A percentile compares a stretch with the other conserved stretches of the same genome.
Conservation (phyloP, 2,329 filamentous ascomycete genomes). For the Ophiostoma quercus region DNA sequence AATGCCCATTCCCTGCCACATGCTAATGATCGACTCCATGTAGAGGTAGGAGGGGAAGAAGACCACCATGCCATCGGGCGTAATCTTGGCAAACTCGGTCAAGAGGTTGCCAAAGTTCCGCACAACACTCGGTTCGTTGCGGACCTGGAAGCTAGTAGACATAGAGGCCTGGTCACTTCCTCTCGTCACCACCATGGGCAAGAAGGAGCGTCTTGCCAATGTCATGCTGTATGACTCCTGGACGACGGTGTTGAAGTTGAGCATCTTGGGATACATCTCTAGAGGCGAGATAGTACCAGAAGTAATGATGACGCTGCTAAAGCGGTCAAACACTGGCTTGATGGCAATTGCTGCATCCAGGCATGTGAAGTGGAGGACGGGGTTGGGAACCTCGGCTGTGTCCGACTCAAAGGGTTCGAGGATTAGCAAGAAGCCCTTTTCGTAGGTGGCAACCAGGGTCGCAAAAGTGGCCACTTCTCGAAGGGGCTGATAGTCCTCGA, state of each 20-base stretch:
- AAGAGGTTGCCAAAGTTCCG: constrained; percentile 91
- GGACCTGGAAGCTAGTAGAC: constrained; percentile 88
- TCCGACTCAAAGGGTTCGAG: constrained; percentile 97
- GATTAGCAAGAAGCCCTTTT: constrained; percentile 92
- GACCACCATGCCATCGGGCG: constrained; percentile 95
- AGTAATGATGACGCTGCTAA: constrained; percentile 96
- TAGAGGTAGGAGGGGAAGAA: constrained; percentile 99
- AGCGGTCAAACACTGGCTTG: constrained; percentile 93
- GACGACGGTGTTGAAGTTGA: constrained; percentile 84
- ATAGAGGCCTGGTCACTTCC: constrained; percentile 91
- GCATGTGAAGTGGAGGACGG: constrained; percentile 94
- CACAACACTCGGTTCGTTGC: constrained; percentile 94
- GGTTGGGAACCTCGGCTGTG: constrained; percentile 90
- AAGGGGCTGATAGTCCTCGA: constrained; percentile 93
- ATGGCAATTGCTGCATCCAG: constrained; percentile 97
- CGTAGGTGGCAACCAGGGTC: constrained; percentile 91
- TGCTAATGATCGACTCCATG: constrained; percentile 98
- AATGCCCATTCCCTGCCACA: constrained; percentile 99
- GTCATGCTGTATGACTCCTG: constrained; percentile 99
- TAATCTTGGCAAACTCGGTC: constrained; percentile 92
- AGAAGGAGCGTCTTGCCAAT: constrained; percentile 84
- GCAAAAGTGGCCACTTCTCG: constrained; percentile 98
- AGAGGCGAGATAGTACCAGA: constrained; percentile 94
- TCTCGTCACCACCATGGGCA: constrained; percentile 95
- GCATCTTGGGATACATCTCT: constrained; percentile 99